phyloP scores from a whole-genome alignment of 495 filamentous ascomycete genomes.

The Cairneyella variabilis region DNA sequence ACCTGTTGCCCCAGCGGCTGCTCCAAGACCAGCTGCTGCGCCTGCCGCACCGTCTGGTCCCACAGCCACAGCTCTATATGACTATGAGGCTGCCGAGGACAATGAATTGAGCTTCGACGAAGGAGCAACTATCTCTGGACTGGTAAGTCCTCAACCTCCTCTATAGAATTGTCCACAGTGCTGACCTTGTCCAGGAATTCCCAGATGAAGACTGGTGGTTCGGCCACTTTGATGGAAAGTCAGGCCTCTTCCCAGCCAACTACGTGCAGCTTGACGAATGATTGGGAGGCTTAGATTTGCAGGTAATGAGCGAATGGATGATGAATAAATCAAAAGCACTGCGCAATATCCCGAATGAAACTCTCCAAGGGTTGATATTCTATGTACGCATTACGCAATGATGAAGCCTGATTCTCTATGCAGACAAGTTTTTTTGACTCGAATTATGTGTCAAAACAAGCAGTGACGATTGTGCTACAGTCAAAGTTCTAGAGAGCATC shows the following conservation, averaged over 20 bases:
- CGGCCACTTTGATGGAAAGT: slow-evolving; percentile 73
- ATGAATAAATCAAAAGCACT: neutral
- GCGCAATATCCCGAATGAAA: too few species aligned
- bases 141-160: slow-evolving; percentile 23
- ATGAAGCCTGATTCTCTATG: too few species aligned
- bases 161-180: neutral
- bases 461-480: too few species aligned
- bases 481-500: too few species aligned
- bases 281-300: neutral
- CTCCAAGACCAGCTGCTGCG: slow-evolving; percentile 19
- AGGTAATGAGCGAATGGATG: neutral
- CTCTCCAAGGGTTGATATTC: too few species aligned
- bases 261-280: slow-evolving; percentile 67
- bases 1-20: slow-evolving; percentile 28
- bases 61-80: slow-evolving; percentile 83
- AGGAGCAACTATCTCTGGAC: slow-evolving; percentile 64
- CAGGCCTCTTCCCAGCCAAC: slow-evolving; percentile 89
- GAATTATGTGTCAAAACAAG: too few species aligned
- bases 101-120: slow-evolving; percentile 97
- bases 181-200: slow-evolving; percentile 64
- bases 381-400: too few species aligned
- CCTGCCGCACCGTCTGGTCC: slow-evolving; percentile 39
- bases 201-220: slow-evolving; percentile 99
- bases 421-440: too few species aligned
- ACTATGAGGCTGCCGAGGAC: slow-evolving; percentile 96